Conservation (phyloP, 2,329 filamentous ascomycete species). For the Neonectria magnoliae region DNA sequence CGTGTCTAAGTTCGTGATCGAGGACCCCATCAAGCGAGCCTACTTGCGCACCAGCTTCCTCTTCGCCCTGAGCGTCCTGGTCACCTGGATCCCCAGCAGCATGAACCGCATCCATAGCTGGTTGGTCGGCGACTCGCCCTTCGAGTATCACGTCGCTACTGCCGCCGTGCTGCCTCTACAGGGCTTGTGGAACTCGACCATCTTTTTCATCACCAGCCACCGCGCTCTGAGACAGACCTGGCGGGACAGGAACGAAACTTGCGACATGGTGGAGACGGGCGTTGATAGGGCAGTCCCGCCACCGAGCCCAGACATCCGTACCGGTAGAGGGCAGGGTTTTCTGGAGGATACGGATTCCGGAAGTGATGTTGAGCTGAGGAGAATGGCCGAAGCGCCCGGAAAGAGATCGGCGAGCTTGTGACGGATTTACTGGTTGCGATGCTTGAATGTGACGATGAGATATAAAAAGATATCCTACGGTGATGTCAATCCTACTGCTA, state of each 20-base stretch:
- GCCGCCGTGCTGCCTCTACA: conserved; percentile 80
- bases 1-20: conserved; percentile 47
- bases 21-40: conserved; percentile 68
- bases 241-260: conserved; percentile 13
- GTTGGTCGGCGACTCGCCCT: conserved; percentile 62
- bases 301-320: conserved; percentile 18
- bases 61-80: conserved; percentile 68
- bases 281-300: not conserved
- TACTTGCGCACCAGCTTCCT: conserved; percentile 70
- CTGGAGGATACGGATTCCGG: conserved; percentile 46
- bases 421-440: not conserved
- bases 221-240: conserved; percentile 26
- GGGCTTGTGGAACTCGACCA: conserved; percentile 82
- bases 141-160: conserved; percentile 73
- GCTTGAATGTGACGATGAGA: not conserved
- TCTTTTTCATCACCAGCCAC: conserved; percentile 76
- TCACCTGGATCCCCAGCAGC: conserved; percentile 73
- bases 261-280: conserved; percentile 29
- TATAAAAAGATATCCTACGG: not conserved
- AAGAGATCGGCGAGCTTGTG: conserved; percentile 41
- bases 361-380: conserved; percentile 48
- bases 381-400: conserved; percentile 38
- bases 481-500: not conserved
- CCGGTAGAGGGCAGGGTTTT: conserved; percentile 36
- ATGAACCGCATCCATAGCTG: conserved; percentile 80